Conservation (phyloP, 202 grass and related monocot genomes). For the Panicum hallii region DNA sequence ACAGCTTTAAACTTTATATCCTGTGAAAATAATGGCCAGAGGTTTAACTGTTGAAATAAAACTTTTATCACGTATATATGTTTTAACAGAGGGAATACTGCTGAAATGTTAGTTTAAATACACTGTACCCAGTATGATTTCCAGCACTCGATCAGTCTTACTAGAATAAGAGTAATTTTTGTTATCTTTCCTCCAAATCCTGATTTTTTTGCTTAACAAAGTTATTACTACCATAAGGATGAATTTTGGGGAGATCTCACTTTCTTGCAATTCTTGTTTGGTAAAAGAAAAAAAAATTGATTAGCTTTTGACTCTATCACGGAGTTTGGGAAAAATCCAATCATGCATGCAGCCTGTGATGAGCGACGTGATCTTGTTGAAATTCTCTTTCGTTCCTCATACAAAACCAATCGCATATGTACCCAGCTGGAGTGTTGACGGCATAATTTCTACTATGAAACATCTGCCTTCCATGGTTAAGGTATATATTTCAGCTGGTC, state of each 20-base stretch:
- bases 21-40: not conserved
- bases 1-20: not conserved
- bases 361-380: slow-evolving; percentile 50
- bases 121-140: not conserved
- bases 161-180: not conserved
- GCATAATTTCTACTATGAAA: slow-evolving; percentile 44
- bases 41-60: not conserved
- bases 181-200: not conserved
- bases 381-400: slow-evolving; percentile 55
- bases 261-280: not conserved
- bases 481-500: slow-evolving; percentile 30
- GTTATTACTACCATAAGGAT: not conserved
- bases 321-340: slow-evolving; percentile 37
- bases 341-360: slow-evolving; percentile 33
- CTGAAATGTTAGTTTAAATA: not conserved
- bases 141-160: not conserved
- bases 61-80: not conserved
- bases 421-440: slow-evolving; percentile 50
- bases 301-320: not conserved
- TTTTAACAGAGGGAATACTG: not conserved
- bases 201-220: not conserved
- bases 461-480: not conserved
- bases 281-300: not conserved
- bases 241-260: not conserved
- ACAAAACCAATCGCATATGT: slow-evolving; percentile 49